Evolutionary conservation across 192 early-diverging fungal genomes (phyloP).

Genomic region (Umbelopsis sp.): DNA sequence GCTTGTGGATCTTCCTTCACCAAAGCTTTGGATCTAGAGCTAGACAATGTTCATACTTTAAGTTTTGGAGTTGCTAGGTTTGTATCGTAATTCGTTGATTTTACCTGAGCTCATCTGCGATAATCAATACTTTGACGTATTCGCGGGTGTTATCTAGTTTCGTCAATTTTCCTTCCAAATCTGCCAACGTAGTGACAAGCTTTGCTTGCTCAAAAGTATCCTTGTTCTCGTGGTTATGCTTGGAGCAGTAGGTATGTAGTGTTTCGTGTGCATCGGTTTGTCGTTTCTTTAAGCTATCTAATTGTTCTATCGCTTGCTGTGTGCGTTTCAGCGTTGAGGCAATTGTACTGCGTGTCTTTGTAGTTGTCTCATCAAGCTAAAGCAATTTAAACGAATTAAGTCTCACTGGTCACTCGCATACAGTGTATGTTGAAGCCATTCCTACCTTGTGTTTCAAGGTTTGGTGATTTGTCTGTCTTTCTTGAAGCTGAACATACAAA

Average conservation of each 20-base stretch:
- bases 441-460: neutral
- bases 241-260: neutral
- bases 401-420: too few relatives aligned
- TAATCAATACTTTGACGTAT: constrained; percentile 48
- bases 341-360: neutral
- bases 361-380: neutral
- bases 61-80: constrained; percentile 1
- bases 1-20: constrained; percentile 41
- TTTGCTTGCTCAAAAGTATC: neutral
- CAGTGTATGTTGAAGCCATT: too few relatives aligned
- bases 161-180: constrained; percentile 9
- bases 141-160: constrained; percentile 17
- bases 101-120: constrained; percentile 50
- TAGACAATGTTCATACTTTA: constrained; percentile 3
- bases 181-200: neutral
- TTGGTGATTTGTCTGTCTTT: constrained; percentile 7
- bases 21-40: constrained; percentile 38
- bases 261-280: neutral
- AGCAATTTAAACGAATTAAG: neutral
- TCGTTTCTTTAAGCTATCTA: neutral
- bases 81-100: neutral
- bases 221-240: neutral
- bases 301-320: constrained; percentile 1
- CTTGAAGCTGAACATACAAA: neutral
- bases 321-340: neutral